Percentiles rank a stretch among this genome's conserved stretches.
phyloP scores from a whole-genome alignment of 2,329 filamentous ascomycete genomes.

The Penicillium sp. region DNA sequence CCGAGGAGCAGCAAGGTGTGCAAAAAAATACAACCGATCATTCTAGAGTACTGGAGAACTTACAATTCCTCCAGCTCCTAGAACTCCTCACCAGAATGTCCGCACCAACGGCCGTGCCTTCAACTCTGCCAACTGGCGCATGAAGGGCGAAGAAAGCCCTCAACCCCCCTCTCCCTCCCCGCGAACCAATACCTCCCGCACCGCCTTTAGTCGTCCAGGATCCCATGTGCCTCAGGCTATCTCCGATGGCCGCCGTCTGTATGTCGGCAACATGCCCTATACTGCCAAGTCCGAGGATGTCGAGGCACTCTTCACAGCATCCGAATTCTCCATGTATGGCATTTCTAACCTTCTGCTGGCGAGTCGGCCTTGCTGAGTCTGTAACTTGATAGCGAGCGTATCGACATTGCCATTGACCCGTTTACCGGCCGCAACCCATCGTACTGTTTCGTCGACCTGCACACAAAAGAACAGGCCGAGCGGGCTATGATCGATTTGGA shows the following conservation, averaged over 20 bases:
- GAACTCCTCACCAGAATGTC: slow-evolving; percentile 32
- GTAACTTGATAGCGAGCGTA: slow-evolving; percentile 48
- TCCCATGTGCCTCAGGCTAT: slow-evolving; percentile 38
- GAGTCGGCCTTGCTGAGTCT: slow-evolving; percentile 17
- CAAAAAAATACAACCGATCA: slow-evolving; percentile 16
- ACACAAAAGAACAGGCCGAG: slow-evolving; percentile 57
- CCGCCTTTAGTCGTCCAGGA: slow-evolving; percentile 31
- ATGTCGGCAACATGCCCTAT: slow-evolving; percentile 58
- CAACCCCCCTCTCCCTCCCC: slow-evolving; percentile 28
- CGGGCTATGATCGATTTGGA: slow-evolving; percentile 59
- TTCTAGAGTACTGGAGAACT: not conserved
- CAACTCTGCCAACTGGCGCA: slow-evolving; percentile 44
- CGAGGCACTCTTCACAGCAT: slow-evolving; percentile 47
- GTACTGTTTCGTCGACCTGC: slow-evolving; percentile 73
- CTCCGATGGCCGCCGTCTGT: slow-evolving; percentile 47
- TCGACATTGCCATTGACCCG: slow-evolving; percentile 69
- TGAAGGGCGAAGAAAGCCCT: slow-evolving; percentile 39
- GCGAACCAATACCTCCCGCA: slow-evolving; percentile 31
- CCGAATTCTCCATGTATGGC: slow-evolving; percentile 37
- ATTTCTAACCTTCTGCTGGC: slow-evolving; percentile 1
- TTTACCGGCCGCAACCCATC: slow-evolving; percentile 69
- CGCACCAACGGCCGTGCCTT: slow-evolving; percentile 39
- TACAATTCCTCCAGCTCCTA: slow-evolving; percentile 26
- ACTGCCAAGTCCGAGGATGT: slow-evolving; percentile 54
- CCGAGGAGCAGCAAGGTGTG: slow-evolving; percentile 34